Evolutionary conservation across 257 asterid genomes (phyloP).

Genomic region (Fraxinus cuspidata): DNA sequence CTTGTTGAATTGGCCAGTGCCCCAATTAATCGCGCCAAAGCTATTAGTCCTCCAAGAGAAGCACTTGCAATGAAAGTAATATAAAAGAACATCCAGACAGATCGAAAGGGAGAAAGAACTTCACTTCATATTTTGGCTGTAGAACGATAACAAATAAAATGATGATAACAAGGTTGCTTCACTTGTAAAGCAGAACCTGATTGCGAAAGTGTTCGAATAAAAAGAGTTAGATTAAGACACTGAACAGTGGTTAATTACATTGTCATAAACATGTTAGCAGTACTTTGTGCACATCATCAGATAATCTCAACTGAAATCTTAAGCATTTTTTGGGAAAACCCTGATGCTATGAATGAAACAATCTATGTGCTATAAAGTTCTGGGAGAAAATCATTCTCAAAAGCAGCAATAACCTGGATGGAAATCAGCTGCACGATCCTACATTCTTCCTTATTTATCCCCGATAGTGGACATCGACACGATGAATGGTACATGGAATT

Average conservation of each 20-base stretch:
- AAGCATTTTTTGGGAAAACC: background rate
- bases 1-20: constrained; percentile 80
- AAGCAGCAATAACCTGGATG: background rate
- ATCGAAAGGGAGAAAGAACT: constrained; percentile 88
- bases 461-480: background rate
- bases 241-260: background rate
- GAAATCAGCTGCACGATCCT: background rate
- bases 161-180: constrained; percentile 30
- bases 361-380: background rate
- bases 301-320: background rate
- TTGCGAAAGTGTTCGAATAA: constrained; percentile 12
- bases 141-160: constrained; percentile 57
- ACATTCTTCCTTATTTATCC: background rate
- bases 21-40: constrained; percentile 59
- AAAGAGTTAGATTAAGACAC: background rate
- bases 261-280: background rate
- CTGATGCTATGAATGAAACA: background rate
- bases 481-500: background rate
- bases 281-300: background rate
- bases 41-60: constrained; percentile 79
- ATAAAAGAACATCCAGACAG: constrained; percentile 93
- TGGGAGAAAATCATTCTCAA: background rate
- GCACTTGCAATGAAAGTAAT: constrained; percentile 83
- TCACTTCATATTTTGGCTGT: constrained; percentile 85
- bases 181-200: constrained; percentile 26